phyloP scores from a whole-genome alignment of 768 basidiomycete species.

The Cystobasidium tubakii region DNA sequence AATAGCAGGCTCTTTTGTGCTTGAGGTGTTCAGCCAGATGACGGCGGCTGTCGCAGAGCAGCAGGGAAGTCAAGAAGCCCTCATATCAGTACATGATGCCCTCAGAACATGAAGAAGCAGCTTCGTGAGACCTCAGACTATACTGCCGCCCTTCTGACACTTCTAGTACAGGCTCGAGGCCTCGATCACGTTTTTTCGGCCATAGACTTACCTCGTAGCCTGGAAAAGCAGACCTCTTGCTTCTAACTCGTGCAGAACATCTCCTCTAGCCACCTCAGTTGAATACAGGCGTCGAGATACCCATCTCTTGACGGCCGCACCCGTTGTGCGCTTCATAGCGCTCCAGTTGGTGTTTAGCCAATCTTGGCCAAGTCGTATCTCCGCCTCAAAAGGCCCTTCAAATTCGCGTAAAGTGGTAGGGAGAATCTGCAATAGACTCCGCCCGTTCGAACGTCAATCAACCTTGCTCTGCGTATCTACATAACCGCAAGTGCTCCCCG shows the following conservation, averaged over 20 bases:
- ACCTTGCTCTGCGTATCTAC: no score
- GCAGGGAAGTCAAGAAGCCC: neutral
- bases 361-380: neutral
- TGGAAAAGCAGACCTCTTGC: constrained; percentile 17
- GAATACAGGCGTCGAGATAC: neutral
- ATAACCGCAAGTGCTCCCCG: no score
- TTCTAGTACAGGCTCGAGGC: neutral
- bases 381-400: neutral
- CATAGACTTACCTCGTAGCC: constrained; percentile 21
- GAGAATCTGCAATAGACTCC: neutral
- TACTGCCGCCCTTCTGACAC: neutral
- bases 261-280: neutral
- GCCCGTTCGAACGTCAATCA: no score
- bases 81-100: neutral
- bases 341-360: neutral
- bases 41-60: constrained; percentile 6
- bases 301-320: neutral
- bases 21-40: constrained; percentile 20
- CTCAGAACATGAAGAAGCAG: neutral
- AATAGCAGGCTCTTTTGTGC: constrained; percentile 60
- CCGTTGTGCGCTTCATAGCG: neutral
- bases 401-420: neutral
- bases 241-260: constrained; percentile 16
- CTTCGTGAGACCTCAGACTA: neutral
- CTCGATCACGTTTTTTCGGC: neutral